Percentiles rank a stretch among this genome's conserved stretches.
These are phyloP conservation scores for Phoma sp. DNA, from an alignment of 2,329 filamentous ascomycete genomes.

Conservation along the genomic window DNA sequence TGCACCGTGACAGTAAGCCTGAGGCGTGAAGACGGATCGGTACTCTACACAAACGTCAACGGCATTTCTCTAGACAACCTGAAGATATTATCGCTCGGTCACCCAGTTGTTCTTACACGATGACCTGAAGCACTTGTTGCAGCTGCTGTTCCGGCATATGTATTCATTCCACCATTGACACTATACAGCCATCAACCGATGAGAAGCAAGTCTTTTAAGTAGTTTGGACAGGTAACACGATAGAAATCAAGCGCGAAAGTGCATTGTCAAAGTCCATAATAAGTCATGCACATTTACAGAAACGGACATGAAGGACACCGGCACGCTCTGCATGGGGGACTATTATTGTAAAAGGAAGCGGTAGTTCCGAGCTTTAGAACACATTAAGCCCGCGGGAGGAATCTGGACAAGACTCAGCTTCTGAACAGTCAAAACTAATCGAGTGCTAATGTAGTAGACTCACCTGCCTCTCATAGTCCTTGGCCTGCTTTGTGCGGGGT, in stretches of 20 bases:
- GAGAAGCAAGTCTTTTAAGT: neutral
- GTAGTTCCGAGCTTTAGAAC: neutral
- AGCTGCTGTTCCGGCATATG: too few relatives aligned
- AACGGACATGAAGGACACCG: neutral
- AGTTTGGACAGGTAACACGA: too few relatives aligned
- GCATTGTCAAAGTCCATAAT: neutral
- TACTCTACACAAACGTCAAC: too few relatives aligned
- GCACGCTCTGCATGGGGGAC: neutral
- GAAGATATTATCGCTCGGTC: too few relatives aligned
- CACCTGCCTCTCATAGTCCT: slow-evolving; percentile 22
- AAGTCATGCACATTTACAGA: neutral
- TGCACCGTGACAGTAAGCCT: too few relatives aligned
- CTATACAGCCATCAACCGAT: neutral
- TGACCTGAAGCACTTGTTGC: too few relatives aligned
- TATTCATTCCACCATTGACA: too few relatives aligned
- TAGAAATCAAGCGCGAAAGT: neutral
- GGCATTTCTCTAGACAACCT: too few relatives aligned
- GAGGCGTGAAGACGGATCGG: neutral
- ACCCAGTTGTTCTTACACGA: too few relatives aligned
- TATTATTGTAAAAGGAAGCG: neutral
- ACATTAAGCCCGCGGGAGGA: neutral
- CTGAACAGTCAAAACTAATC: neutral
- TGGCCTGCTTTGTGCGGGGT: slow-evolving; percentile 13
- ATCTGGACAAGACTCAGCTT: neutral
- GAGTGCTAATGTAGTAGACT: neutral